These are phyloP conservation scores for Xylaria cubensis DNA, from an alignment of 495 filamentous ascomycete genomes.

Conservation along the genomic window DNA sequence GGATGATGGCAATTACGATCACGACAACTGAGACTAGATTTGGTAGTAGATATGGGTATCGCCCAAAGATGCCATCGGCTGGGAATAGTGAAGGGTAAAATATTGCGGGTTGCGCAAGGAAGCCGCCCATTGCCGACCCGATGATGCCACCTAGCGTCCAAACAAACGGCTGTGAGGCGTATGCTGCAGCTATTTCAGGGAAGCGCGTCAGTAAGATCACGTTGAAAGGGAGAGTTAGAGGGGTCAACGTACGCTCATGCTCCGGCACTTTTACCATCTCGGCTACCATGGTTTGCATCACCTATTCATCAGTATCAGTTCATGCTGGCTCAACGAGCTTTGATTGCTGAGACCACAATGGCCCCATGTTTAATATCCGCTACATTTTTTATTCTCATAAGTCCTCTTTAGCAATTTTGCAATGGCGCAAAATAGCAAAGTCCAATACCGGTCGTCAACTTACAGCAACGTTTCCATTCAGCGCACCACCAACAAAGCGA, in stretches of 20 bases:
- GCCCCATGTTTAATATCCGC: too few relatives aligned
- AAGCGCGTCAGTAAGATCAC: slow-evolving; percentile 26
- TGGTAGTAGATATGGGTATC: slow-evolving; percentile 82
- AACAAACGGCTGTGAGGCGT: slow-evolving; percentile 89
- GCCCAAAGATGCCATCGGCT: slow-evolving; percentile 72
- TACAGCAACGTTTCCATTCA: slow-evolving; percentile 71
- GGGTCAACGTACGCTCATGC: slow-evolving; percentile 68
- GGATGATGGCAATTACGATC: slow-evolving; percentile 70
- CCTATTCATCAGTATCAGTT: slow-evolving; percentile 38
- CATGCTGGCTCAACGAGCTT: not conserved
- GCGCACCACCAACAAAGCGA: slow-evolving; percentile 77
- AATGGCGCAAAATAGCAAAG: not conserved
- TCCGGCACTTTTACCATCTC: slow-evolving; percentile 84
- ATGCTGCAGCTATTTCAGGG: slow-evolving; percentile 67
- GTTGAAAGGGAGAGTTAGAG: slow-evolving; percentile 3
- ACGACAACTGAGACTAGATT: slow-evolving; percentile 81
- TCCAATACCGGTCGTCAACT: slow-evolving; percentile 18
- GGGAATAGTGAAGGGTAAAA: slow-evolving; percentile 76
- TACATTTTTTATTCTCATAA: not conserved
- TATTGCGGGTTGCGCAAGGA: slow-evolving; percentile 76
- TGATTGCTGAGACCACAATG: not conserved
- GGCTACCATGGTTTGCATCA: slow-evolving; percentile 88
- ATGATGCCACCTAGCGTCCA: slow-evolving; percentile 88
- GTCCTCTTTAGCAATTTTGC: not conserved
- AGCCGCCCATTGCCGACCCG: slow-evolving; percentile 80